Evolutionary conservation across 768 basidiomycete species (phyloP), one percentile per base, ranked within the genome.

Genomic region (Russula ochroleuca): DNA sequence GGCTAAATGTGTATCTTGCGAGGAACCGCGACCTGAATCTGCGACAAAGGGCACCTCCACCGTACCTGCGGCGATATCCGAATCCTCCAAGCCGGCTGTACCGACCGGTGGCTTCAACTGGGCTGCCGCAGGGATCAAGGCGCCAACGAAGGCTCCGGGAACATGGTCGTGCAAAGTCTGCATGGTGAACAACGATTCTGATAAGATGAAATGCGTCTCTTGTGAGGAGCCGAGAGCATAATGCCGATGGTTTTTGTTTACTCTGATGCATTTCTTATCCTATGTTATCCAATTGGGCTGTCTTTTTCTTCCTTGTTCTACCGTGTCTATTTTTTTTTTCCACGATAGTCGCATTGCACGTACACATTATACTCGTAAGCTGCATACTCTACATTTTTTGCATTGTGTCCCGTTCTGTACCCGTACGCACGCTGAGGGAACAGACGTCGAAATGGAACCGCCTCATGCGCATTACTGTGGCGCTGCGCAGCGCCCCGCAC

Each of bases 1-100:
- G 21, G 68, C 68, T 25, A 75, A 84, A 68, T 87, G 86, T 70
- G 72, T 70, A 2, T 56, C 82, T 49, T 87, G 85, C 65, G 83
- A 84, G 49, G 37, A 65, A 38, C 59, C 63, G 11, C 52, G 63
- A 25, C 59, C 59, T 17, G 54, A 45, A 50, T 41, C 54, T 14
- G 21, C 23, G 19, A 13, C 54, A 25, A 55, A 56, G 9, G n/a
- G 33, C 10, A 31, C 37, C n/a, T 15, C 21, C 14, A 25, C 33
- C n/a, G 7, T 3, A 23, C 33, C 55, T 15, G 15, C 31, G 23
- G 41, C 49, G 3, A 49, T 23, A 43, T 13, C 56, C 6, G 54
- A 50, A 49, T 19, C 25, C 14, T 48, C 48, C 25, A 55, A 56
- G 45, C 52, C 35, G 2, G 33, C 50, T 4, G 62, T 56, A 50